A percentile compares a stretch with the other conserved stretches of the same genome.
phyloP scores from a whole-genome alignment of 2,329 filamentous ascomycete species.

The Calonectria pteridis region DNA sequence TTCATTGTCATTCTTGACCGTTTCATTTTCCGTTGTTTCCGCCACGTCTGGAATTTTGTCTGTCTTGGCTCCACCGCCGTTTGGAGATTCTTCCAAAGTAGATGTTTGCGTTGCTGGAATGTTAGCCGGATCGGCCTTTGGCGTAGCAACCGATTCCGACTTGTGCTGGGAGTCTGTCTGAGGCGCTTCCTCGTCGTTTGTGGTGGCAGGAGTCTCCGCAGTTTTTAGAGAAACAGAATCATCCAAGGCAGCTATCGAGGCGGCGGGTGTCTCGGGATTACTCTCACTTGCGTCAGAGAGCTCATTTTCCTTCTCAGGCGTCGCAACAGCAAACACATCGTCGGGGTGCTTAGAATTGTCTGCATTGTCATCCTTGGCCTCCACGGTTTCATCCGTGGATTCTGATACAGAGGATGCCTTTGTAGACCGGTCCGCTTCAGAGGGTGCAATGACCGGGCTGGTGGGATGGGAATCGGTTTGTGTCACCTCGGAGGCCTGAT shows the following conservation, averaged over 20 bases:
- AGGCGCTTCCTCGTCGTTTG: not conserved
- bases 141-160: constrained; percentile 23
- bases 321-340: constrained; percentile 13
- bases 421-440: constrained; percentile 70
- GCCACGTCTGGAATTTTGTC: constrained; percentile 30
- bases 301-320: constrained; percentile 15
- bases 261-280: constrained; percentile 10
- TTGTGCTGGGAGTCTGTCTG: constrained; percentile 17
- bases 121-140: constrained; percentile 37
- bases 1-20: constrained; percentile 31
- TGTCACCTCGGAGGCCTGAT: constrained; percentile 61
- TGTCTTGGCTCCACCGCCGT: constrained; percentile 31
- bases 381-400: constrained; percentile 70
- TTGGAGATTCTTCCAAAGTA: constrained; percentile 23
- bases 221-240: constrained; percentile 14
- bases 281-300: constrained; percentile 26
- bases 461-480: constrained; percentile 69
- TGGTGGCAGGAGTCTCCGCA: not conserved
- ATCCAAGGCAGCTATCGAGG: not conserved
- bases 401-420: constrained; percentile 75
- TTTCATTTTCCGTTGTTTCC: constrained; percentile 28
- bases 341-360: constrained; percentile 30
- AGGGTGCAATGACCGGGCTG: constrained; percentile 66
- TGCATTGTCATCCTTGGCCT: constrained; percentile 47
- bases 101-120: constrained; percentile 31